Conservation (phyloP, 257 asterid genomes). For the Solanum pimpinellifolium region DNA sequence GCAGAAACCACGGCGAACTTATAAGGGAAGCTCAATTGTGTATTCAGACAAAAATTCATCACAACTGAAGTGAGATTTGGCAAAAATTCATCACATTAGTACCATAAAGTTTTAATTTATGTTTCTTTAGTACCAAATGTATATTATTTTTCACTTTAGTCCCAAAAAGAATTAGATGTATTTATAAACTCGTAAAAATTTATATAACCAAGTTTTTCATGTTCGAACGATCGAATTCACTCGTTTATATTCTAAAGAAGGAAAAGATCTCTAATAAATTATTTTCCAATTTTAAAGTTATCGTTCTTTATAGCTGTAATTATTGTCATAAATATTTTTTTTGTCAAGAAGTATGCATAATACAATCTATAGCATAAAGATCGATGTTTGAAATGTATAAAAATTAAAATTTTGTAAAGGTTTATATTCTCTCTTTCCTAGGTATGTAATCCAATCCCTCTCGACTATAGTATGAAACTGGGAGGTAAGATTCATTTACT, state of each 20-base stretch:
- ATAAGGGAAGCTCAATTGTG: neutral
- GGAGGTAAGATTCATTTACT: neutral
- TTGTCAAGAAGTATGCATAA: neutral
- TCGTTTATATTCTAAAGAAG: neutral
- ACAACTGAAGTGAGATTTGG: neutral
- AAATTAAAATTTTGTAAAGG: neutral
- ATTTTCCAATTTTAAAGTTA: too few relatives aligned
- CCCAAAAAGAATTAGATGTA: neutral
- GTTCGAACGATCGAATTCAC: neutral
- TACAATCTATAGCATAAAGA: neutral
- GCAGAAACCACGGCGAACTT: neutral
- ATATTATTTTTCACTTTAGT: neutral
- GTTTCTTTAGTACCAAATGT: neutral
- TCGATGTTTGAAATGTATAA: neutral
- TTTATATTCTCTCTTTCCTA: neutral
- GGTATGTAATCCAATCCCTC: neutral
- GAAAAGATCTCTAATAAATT: neutral
- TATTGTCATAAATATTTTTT: too few relatives aligned
- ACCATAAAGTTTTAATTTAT: neutral
- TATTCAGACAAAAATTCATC: neutral
- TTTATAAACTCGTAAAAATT: neutral
- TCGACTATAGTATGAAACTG: neutral
- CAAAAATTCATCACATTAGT: neutral
- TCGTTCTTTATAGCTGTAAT: too few relatives aligned
- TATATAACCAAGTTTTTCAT: neutral